Percentiles rank a stretch among this genome's conserved stretches.
These are phyloP conservation scores for Xerocomellus chrysenteron DNA, from an alignment of 768 basidiomycete genomes.

Conservation along the genomic window DNA sequence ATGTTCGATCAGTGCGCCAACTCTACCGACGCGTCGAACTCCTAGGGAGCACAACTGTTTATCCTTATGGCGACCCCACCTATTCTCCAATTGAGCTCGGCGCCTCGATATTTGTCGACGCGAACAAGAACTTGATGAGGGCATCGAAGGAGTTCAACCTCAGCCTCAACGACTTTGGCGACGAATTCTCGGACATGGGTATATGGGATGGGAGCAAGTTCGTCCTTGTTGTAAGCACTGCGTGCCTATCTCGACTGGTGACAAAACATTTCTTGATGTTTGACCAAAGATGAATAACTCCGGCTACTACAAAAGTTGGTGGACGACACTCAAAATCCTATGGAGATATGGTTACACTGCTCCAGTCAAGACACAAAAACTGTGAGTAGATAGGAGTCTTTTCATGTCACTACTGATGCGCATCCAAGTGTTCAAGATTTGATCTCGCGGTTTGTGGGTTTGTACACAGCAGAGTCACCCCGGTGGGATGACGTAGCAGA, in stretches of 20 bases:
- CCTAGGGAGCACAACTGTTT: conserved; percentile 73
- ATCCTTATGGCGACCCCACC: conserved; percentile 62
- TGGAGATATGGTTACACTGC: conserved; percentile 75
- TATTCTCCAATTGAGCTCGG: conserved; percentile 77
- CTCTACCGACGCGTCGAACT: conserved; percentile 2
- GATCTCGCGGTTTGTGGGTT: conserved; percentile 47
- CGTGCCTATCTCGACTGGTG: not conserved
- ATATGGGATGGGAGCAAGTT: conserved; percentile 85
- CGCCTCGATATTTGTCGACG: conserved; percentile 81
- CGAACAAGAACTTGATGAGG: conserved; percentile 69
- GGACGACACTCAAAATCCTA: conserved; percentile 69
- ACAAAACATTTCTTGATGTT: not conserved
- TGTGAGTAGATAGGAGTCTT: conserved; percentile 39
- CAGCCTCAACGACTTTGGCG: conserved; percentile 49
- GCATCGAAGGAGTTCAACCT: conserved; percentile 82
- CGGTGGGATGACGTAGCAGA: conserved; percentile 63
- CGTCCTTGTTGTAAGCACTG: conserved; percentile 54
- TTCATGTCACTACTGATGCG: not conserved
- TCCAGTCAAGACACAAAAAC: conserved; percentile 52
- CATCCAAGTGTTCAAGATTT: conserved; percentile 52
- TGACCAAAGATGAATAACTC: conserved; percentile 42
- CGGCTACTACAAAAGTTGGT: conserved; percentile 47
- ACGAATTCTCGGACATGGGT: conserved; percentile 49
- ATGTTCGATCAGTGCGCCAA: not conserved
- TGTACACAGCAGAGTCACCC: conserved; percentile 57